Percentiles rank a stretch among this genome's conserved stretches.
Conservation (phyloP, 192 early-diverging fungal genomes). For the Paraglomus brasilianum region DNA sequence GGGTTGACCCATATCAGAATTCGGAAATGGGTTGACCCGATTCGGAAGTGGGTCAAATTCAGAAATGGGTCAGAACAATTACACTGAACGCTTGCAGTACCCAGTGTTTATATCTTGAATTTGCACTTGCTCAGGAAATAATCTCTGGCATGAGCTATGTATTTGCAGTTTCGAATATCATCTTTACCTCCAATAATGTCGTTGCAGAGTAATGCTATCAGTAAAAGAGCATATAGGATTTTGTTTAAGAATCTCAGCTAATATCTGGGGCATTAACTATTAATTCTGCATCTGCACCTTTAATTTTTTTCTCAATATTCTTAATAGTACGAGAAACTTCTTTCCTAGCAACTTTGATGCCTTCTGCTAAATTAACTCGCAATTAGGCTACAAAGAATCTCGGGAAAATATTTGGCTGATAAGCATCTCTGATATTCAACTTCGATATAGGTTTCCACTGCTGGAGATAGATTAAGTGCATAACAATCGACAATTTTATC, state of each 20-base stretch:
- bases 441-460: conserved; percentile 22
- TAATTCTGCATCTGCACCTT: conserved; percentile 2
- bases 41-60: no score
- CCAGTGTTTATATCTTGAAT: no score
- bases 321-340: conserved; percentile 12
- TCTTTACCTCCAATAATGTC: no score
- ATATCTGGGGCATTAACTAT: conserved; percentile 6
- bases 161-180: no score
- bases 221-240: conserved; percentile 9
- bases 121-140: no score
- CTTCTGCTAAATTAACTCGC: conserved; percentile 11
- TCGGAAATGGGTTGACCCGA: no score
- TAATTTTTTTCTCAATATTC: conserved; percentile 9
- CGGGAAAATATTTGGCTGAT: conserved; percentile 25
- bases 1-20: no score
- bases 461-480: conserved; percentile 14
- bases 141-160: no score
- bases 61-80: no score
- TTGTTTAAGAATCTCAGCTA: conserved; percentile 20
- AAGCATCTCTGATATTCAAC: conserved; percentile 21
- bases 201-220: background rate
- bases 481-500: conserved; percentile 1
- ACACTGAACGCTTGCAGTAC: no score
- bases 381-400: conserved; percentile 17
- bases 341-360: conserved; percentile 8